Percentiles rank a stretch among this genome's conserved stretches.
phyloP scores from a whole-genome alignment of 1,139 yeast species.

The Wickerhamomyces sp. region DNA sequence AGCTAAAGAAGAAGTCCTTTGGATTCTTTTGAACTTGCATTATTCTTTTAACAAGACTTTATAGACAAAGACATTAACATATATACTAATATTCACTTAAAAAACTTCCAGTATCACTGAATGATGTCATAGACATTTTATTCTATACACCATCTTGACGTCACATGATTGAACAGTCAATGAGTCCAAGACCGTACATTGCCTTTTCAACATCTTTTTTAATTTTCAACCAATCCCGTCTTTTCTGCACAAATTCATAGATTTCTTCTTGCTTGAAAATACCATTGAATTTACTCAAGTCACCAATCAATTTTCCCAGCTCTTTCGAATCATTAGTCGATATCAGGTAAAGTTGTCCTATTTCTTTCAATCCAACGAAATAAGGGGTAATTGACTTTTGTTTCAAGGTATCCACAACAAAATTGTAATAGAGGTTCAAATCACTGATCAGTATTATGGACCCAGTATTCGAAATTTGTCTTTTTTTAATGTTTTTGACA shows the following conservation, averaged over 20 bases:
- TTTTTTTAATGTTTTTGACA: conserved; percentile 67
- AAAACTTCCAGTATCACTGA: too few relatives aligned
- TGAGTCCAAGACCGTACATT: conserved; percentile 84
- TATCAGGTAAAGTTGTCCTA: conserved; percentile 78
- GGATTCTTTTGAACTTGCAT: too few relatives aligned
- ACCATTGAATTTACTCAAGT: conserved; percentile 82
- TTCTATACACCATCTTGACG: neutral
- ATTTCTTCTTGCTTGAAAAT: conserved; percentile 90
- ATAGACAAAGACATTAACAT: too few relatives aligned
- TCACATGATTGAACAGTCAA: conserved; percentile 51
- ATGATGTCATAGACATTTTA: neutral
- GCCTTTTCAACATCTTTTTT: conserved; percentile 83
- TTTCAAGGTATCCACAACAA: conserved; percentile 54
- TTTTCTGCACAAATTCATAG: conserved; percentile 82
- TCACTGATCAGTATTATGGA: conserved; percentile 76
- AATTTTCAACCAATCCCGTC: conserved; percentile 82
- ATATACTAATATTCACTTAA: too few relatives aligned
- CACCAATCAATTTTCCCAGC: conserved; percentile 79
- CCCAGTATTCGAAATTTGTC: conserved; percentile 72
- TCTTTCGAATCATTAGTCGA: conserved; percentile 75
- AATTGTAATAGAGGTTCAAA: conserved; percentile 71
- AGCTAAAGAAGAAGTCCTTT: neutral
- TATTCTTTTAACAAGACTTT: too few relatives aligned
- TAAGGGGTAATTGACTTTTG: conserved; percentile 72
- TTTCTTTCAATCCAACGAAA: conserved; percentile 75